phyloP scores from a whole-genome alignment of 2,329 filamentous ascomycete species.

The Monosporascus sp. region DNA sequence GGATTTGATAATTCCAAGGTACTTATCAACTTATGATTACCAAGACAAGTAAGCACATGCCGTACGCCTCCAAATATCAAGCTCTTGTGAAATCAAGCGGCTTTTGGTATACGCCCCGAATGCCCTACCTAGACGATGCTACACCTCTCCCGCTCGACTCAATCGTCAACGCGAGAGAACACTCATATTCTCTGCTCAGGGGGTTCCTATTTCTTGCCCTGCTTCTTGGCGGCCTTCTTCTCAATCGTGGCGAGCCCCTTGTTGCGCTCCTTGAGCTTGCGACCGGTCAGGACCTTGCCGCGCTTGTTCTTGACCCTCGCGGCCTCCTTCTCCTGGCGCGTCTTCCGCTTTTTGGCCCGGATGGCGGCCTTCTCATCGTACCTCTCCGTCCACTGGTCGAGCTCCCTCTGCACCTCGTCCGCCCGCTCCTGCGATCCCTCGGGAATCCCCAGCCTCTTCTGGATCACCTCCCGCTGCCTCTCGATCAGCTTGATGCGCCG shows the following conservation, averaged over 20 bases:
- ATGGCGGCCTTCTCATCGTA: conserved; percentile 10
- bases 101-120: too few species aligned
- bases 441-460: conserved; percentile 17
- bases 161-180: too few species aligned
- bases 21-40: too few species aligned
- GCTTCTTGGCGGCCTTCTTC: conserved; percentile 10
- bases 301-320: conserved; percentile 10
- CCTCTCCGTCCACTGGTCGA: conserved; percentile 16
- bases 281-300: conserved; percentile 14
- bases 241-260: conserved; percentile 10
- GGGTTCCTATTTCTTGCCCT: neutral
- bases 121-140: too few species aligned
- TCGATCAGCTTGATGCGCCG: conserved; percentile 24
- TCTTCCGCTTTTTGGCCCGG: conserved; percentile 15
- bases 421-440: conserved; percentile 14
- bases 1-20: too few species aligned
- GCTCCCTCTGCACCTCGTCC: conserved; percentile 17
- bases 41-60: too few species aligned
- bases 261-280: conserved; percentile 11
- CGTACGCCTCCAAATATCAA: too few species aligned
- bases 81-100: too few species aligned
- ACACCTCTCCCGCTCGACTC: too few species aligned
- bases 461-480: conserved; percentile 18
- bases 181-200: too few species aligned
- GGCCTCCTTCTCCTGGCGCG: conserved; percentile 15